Base-by-base conservation (phyloP, 2,329 filamentous ascomycete species). In the Scorias spongiosa region DNA sequence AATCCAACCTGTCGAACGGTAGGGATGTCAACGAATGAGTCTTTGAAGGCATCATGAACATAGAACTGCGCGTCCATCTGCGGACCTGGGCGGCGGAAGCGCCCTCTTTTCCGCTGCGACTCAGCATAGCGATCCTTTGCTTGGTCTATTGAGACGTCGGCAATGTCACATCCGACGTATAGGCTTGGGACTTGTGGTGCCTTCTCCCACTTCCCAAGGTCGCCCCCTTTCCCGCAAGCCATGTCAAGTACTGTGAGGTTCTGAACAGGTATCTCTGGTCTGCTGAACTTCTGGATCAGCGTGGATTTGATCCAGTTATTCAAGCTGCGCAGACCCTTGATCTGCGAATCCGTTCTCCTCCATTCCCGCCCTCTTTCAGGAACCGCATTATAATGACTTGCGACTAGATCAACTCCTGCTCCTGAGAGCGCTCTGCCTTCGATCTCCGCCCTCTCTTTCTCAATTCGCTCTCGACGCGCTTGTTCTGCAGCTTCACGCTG, bases 231-330 rank as follows among this genome's bases (percentile, higher is more conserved):
- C 42, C 91, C 91, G 61, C 91, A 98, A 20, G 91, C 91, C 58
- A 98, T 80, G 61, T 98, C 91, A 17, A 98, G 73, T 10, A 98
- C 84, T 15, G 89, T 71, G 40, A 96, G 69, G 45, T 78, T 57
- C n/a, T 61, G 62, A 2, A 80, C 49, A 5, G 51, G 51, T 40
- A 54, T 49, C 29, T 69, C 65, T 41, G 65, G 64, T 5, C 54
- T 54, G 2, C 85, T 86, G 66, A 95, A 96, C 61, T 94, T 95
- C 60, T 96, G 88, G 53, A 98, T 96, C 53, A 96, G 77, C 41
- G 84, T 89, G 59, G 86, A 94, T 71, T 98, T 98, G 66, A 98
- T 76, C 91, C 91, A 98, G 64, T 98, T 98, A 68, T 98, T 98
- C 70, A 94, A 91, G 52, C 83, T 85, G 43, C 91, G 78, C 43